phyloP scores from a whole-genome alignment of 768 basidiomycete species.

The Cystobasidium ongulense region DNA sequence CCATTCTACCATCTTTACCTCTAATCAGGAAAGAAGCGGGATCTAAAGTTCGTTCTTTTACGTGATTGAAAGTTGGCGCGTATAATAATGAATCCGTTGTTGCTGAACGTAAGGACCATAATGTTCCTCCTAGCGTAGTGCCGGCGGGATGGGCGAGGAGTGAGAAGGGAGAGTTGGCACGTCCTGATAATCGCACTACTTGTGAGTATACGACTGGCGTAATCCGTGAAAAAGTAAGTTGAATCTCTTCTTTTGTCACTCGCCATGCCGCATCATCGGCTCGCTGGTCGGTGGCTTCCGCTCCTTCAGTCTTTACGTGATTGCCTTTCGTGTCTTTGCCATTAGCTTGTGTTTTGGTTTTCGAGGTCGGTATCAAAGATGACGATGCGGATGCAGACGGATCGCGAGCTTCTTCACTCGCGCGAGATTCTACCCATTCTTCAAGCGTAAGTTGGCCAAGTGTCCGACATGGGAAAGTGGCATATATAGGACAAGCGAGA shows the following conservation, averaged over 20 bases:
- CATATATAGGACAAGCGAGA: slow-evolving; percentile 81
- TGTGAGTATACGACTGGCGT: slow-evolving; percentile 91
- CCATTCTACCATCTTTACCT: slow-evolving; percentile 50
- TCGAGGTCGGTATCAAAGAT: background rate
- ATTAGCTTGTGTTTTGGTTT: background rate
- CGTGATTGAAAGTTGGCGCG: slow-evolving; percentile 91
- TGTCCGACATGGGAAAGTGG: slow-evolving; percentile 87
- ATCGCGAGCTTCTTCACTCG: slow-evolving; percentile 40
- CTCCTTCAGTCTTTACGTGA: background rate
- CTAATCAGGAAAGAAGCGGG: slow-evolving; percentile 68
- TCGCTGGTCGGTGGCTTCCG: background rate
- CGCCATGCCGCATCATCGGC: slow-evolving; percentile 31
- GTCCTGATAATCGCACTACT: slow-evolving; percentile 73
- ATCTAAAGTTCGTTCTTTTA: slow-evolving; percentile 87
- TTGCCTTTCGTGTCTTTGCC: background rate
- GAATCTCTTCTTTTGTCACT: slow-evolving; percentile 71
- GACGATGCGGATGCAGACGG: slow-evolving; percentile 2
- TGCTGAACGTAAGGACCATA: slow-evolving; percentile 98
- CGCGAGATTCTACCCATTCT: slow-evolving; percentile 74
- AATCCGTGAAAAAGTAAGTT: slow-evolving; percentile 83
- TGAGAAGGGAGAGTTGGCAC: slow-evolving; percentile 82
- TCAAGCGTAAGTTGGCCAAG: slow-evolving; percentile 86
- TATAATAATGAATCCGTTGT: slow-evolving; percentile 84
- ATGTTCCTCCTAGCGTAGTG: slow-evolving; percentile 88
- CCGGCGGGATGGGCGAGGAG: slow-evolving; percentile 93